Percentiles rank a stretch among this genome's conserved stretches.
These are phyloP conservation scores for Barnettozyma pratensis DNA, from an alignment of 805 yeast genomes.

Conservation along the genomic window DNA sequence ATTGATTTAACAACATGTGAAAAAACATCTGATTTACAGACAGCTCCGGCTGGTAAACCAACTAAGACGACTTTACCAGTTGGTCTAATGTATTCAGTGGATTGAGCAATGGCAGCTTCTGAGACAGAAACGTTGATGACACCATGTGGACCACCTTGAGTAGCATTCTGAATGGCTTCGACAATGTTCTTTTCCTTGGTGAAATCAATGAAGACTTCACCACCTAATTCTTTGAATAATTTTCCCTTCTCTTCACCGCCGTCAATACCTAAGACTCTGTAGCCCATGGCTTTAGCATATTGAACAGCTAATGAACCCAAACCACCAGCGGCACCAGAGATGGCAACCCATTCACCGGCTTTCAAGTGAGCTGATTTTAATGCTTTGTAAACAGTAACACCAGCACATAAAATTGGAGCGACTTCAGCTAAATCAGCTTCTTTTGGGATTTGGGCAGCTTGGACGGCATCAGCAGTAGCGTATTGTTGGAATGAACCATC, in stretches of 20 bases:
- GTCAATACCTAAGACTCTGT: constrained; percentile 66
- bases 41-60: constrained; percentile 61
- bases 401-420: constrained; percentile 42
- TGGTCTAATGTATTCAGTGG: constrained; percentile 49
- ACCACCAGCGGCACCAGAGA: constrained; percentile 83
- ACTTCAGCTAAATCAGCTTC: constrained; percentile 56
- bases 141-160: constrained; percentile 68
- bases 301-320: constrained; percentile 74
- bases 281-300: constrained; percentile 76
- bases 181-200: constrained; percentile 46
- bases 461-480: constrained; percentile 62
- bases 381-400: constrained; percentile 63
- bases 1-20: constrained; percentile 50
- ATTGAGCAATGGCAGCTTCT: constrained; percentile 45
- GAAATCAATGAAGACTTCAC: constrained; percentile 60
- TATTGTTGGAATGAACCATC: constrained; percentile 56
- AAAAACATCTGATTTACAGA: constrained; percentile 46
- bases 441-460: constrained; percentile 55
- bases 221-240: constrained; percentile 54
- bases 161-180: constrained; percentile 41
- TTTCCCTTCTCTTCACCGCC: constrained; percentile 67
- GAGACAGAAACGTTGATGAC: constrained; percentile 36
- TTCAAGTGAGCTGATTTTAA: constrained; percentile 50
- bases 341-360: constrained; percentile 72
- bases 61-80: constrained; percentile 58